Base-by-base conservation (phyloP, 2,329 filamentous ascomycete species). In the Paecilomyces fulvus region DNA sequence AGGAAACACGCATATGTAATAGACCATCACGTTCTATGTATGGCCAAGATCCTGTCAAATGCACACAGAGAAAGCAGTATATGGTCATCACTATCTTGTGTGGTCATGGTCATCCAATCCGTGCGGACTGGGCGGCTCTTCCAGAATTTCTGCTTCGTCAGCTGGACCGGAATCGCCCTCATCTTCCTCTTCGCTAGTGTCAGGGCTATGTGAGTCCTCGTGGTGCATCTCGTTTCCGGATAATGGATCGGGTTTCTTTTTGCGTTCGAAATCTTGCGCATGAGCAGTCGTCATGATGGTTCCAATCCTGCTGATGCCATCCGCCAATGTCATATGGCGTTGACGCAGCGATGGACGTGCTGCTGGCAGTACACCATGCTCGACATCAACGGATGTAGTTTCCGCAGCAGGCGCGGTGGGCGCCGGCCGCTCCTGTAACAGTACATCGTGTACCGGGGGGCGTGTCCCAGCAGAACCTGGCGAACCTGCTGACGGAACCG, bases 221-320 rank as follows among this genome's bases (percentile, higher is more conserved):
- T 64, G 66, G 3, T 70, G 65, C 6, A 73, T 67, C 30, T 65
- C 67, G 17, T 70, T 69, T 8, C 67, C 69, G 3, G 67, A 65
- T 12, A 76, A 68, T 11, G 76, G 67, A 33, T 77, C 76, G 0
- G 79, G 78, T 28, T 77, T 80, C 60, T 83, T 81, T 70, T 84
- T 88, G 76, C 94, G 88, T 73, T 95, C 89, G 70, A 96, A 97
- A 73, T 97, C 92, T 70, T 95, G 88, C 59, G 83, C 87, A 70
- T 97, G 94, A 5, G 92, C 92, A 59, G 86, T 82, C 3, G 90
- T 88, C 62, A 96, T 79, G n/a, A 91, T 84, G 12, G 80, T 83
- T 4, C 82, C 83, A 11, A 86, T 79, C 1, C 80, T 75, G n/a
- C 72, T 72, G 10, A 83, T 72, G 7, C 73, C 77, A 21, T 63